Base-by-base conservation (phyloP, 192 early-diverging fungal genomes). In the Haplosporangium gracile region DNA sequence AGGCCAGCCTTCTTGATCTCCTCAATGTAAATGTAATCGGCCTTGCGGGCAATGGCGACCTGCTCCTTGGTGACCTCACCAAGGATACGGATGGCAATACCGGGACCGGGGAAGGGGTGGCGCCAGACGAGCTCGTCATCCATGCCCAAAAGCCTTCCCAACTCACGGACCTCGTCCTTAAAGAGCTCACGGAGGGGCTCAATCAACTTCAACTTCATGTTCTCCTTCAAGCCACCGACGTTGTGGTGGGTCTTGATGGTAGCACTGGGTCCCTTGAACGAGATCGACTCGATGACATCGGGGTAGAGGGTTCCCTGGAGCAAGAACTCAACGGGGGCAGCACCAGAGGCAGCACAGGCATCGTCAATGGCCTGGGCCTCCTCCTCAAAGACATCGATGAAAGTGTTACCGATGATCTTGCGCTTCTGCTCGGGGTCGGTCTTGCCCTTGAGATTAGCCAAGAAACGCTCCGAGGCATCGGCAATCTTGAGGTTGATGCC, bases 241-340 rank as follows among this genome's bases (percentile, higher is more conserved):
- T 99, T 99, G 92, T 99, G 98, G 89, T 99, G 98, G 51, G 98
- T 98, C 92, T 99, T 99, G 91, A 99, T 99, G 77, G 97, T 98
- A 24, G 97, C 98, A 88, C 94, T 95, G 42, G 98, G 98, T 20
- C 98, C 98, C 96, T 99, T 99, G 95, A 99, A 99, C 40, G 96
- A 97, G 77, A 99, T 96, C 79, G 94, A 95, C 93, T 99, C 98
- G 82, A 99, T 99, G 51, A 99, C 98, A 91, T 99, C 98, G 74
- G 98, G 98, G 87, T 99, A 99, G 51, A 99, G 90, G 36, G 98
- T 99, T 74, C 98, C 98, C 91, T 99, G 98, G 75, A 99, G 91
- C 80, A 99, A 91, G 89, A 95, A 99, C 88, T 99, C 96, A 75
- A 99, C 95, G 73, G 96, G 93, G 29, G 95, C 95, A 40, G 89